Evolutionary conservation across 352 stramenopile genomes (phyloP), one percentile per base, ranked within the genome.

Genomic region (Sclerospora graminicola): DNA sequence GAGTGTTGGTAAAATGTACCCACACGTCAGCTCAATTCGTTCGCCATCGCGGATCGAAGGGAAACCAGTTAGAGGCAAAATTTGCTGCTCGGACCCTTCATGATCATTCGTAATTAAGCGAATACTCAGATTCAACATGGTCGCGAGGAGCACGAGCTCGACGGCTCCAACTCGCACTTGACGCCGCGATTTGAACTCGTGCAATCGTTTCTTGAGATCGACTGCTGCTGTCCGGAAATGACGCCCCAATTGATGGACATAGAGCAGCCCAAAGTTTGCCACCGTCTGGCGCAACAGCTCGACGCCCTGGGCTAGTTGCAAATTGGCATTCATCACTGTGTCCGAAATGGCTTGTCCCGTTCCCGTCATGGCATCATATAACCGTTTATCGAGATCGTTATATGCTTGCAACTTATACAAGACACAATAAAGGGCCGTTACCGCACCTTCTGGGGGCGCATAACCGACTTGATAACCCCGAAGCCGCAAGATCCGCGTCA

Each of bases 51-150:
- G 69, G 16, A 92, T 72, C 2, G 74, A 55, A 15, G 53, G 48
- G 13, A 88, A 29, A 4, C 54, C 61, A 6, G 58, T 26, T 15
- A 89, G 59, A 1, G 80, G 80, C 8, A 66, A 23, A 33, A 92
- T 82, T 37, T 64, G 56, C 18, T 85, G 70, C 20, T 84, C 54
- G 0, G 74, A 80, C 6, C 71, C 74, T 18, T 81, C 51, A 44
- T 91, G 76, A 55, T 92, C 80, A 46, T 92, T 89, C 5, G 78
- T 87, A 41, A 92, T 60, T 20, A 92, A 55, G 13, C 60, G 56
- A 43, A 92, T 84, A 0, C 60, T 71, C 10, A 89, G 46, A 51
- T 92, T 65, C 5, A 92, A 46, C 69, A 89, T 88, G 5, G 77
- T 83, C 3, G 61, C 72, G 8, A 92, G 66, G 44, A 85, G 30